Percentiles rank a stretch among this genome's conserved stretches.
These are phyloP conservation scores for Scenedesmus sp. DNA, from an alignment of 163 green algal species.

Conservation along the genomic window DNA sequence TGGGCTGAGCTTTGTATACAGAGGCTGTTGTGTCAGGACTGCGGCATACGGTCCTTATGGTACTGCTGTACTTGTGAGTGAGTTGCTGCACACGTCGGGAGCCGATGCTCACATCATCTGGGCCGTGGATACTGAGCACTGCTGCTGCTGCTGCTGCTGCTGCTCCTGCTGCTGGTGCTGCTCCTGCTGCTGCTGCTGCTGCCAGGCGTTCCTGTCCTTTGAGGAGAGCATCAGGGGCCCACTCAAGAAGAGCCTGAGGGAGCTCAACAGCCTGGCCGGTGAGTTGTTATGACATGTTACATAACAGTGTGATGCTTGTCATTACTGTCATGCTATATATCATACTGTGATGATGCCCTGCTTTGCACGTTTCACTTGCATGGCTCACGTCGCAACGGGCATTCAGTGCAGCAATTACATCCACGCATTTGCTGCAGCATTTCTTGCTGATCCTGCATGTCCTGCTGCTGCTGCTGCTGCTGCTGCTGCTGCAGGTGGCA, in stretches of 20 bases:
- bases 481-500: slow-evolving; percentile 35
- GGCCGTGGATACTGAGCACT: not conserved
- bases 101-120: not conserved
- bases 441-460: not conserved
- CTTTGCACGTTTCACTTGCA: not conserved
- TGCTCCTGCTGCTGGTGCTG: not conserved
- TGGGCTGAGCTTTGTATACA: no score
- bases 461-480: not conserved
- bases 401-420: no score
- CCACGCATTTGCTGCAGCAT: not conserved
- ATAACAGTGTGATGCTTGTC: not conserved
- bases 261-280: slow-evolving; percentile 45
- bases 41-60: no score
- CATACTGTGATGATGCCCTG: not conserved
- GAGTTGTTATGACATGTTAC: not conserved
- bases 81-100: no score
- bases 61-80: no score
- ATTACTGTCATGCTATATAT: not conserved
- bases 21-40: not conserved
- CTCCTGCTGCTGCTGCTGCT: not conserved
- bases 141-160: not conserved
- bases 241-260: slow-evolving; percentile 39
- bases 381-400: no score
- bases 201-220: slow-evolving; percentile 42
- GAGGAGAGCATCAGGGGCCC: slow-evolving; percentile 38